Conservation (phyloP, 1,139 yeast species). For the Blastobotrys serpentis region DNA sequence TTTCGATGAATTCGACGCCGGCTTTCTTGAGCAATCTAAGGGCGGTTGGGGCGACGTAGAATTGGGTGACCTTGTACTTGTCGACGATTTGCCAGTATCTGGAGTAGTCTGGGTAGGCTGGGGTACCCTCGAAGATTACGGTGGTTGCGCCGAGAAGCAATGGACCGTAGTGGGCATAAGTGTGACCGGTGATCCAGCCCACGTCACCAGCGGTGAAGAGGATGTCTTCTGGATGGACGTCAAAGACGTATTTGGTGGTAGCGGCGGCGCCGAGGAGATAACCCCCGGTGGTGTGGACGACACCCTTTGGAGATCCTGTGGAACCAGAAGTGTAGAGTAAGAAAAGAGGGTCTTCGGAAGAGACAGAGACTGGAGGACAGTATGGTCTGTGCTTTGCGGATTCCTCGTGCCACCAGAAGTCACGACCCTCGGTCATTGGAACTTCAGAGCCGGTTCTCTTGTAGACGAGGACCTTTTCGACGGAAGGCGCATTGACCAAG, state of each 20-base stretch:
- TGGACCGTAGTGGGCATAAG: constrained; percentile 95
- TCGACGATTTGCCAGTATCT: constrained; percentile 97
- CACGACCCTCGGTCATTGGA: constrained; percentile 77
- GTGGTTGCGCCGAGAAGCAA: constrained; percentile 85
- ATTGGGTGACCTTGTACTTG: constrained; percentile 90
- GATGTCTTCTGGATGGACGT: constrained; percentile 69
- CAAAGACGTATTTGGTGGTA: constrained; percentile 92
- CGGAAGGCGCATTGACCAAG: constrained; percentile 70
- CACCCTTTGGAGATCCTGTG: constrained; percentile 98
- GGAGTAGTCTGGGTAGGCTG: constrained; percentile 95
- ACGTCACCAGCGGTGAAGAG: constrained; percentile 98
- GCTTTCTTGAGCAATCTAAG: constrained; percentile 91
- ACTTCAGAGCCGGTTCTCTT: constrained; percentile 80
- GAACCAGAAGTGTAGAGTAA: constrained; percentile 95
- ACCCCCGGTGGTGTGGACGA: constrained; percentile 93
- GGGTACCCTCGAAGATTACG: constrained; percentile 94
- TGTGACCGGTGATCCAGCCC: constrained; percentile 99
- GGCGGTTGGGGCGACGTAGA: constrained; percentile 98
- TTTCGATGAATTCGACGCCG: constrained; percentile 85
- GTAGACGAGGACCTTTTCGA: constrained; percentile 80
- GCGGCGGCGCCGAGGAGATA: constrained; percentile 91
- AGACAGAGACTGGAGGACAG: constrained; percentile 82
- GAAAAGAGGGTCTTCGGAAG: constrained; percentile 90
- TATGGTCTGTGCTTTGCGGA: constrained; percentile 78
- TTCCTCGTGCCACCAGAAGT: constrained; percentile 92